Evolutionary conservation across 805 yeast species (phyloP), one percentile per base, ranked within the genome.

Genomic region (Metschnikowia colocasiae): DNA sequence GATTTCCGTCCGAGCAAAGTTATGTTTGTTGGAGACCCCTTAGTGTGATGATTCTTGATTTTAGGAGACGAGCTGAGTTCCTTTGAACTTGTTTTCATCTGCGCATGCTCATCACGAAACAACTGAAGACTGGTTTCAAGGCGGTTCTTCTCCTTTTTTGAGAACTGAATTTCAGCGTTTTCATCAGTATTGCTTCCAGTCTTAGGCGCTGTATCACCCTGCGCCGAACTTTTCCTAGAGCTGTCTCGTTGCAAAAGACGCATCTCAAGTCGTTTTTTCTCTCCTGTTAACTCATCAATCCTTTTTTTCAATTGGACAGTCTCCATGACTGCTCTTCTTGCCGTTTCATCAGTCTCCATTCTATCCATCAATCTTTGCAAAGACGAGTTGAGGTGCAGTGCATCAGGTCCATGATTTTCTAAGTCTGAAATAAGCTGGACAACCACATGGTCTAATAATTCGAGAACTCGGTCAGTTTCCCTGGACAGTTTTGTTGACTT

Each of bases 311-410:
- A 53, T 26, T 57, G 61, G 9, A 59, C 56, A 0, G 65, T 52
- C 43, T 68, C 72, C 43, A 65, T 51, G 6, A 68, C 59, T 2
- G 73, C 71, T 45, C 66, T 54, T 46, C 63, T 54, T 4, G 71
- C 69, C 3, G 64, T 65, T 27, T 68, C 69, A 43, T 68, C 73
- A 3, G 71, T 59, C 6, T 59, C 56, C 47, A 67, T 47, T 30
- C 68, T 56, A 45, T 69, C 71, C 60, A 68, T 61, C 18, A 68
- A 52, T 30, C 67, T 56, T 39, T 68, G 73, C 15, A 72, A 61
- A 1, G 71, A 55, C 41, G 43, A 40, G 37, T 40, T 40, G 43
- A 40, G 43, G 22, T 31, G 43, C 35, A 40, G 37, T 6, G 35
- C 29, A 22, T 40, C 36, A 12, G 22, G 22, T 1, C 37, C 30